Percentiles rank a stretch among this genome's conserved stretches.
These are phyloP conservation scores for Linnemannia schmuckeri DNA, from an alignment of 192 early-diverging fungal genomes.

Conservation along the genomic window DNA sequence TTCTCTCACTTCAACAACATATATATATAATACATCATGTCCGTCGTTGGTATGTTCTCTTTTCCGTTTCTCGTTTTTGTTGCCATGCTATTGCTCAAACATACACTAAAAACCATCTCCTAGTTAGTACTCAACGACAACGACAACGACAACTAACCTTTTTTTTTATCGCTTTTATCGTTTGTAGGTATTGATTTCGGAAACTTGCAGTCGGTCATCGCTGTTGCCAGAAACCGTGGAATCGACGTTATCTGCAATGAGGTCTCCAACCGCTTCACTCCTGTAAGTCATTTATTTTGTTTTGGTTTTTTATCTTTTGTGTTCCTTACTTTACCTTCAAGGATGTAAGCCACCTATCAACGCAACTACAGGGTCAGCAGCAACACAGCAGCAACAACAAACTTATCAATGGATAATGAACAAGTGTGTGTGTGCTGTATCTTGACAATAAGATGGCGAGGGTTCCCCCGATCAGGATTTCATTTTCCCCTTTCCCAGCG, in stretches of 20 bases:
- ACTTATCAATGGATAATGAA: not conserved
- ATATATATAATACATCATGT: conserved; percentile 31
- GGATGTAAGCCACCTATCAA: not conserved
- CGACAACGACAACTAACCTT: not conserved
- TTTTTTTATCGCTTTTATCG: not conserved
- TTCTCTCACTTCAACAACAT: not conserved
- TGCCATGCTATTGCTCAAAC: not conserved
- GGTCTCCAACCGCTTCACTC: conserved; percentile 96
- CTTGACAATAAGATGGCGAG: not conserved
- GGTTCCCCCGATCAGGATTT: not conserved
- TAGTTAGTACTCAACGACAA: not conserved
- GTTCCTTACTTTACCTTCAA: not conserved
- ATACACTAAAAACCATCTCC: not conserved
- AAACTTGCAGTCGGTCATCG: conserved; percentile 95
- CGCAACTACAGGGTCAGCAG: not conserved
- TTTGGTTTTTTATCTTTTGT: not conserved
- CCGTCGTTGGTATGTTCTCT: conserved; percentile 51
- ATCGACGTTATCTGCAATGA: conserved; percentile 99
- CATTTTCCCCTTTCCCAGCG: not conserved
- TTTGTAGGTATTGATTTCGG: conserved; percentile 94
- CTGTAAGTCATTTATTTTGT: conserved; percentile 70
- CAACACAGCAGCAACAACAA: not conserved
- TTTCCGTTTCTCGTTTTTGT: not conserved
- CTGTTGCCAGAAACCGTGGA: conserved; percentile 97
- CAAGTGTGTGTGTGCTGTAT: not conserved